Percentiles rank a stretch among this genome's conserved stretches.
phyloP scores from a whole-genome alignment of 345 rosid genomes.

The Lumnitzera racemosa region DNA sequence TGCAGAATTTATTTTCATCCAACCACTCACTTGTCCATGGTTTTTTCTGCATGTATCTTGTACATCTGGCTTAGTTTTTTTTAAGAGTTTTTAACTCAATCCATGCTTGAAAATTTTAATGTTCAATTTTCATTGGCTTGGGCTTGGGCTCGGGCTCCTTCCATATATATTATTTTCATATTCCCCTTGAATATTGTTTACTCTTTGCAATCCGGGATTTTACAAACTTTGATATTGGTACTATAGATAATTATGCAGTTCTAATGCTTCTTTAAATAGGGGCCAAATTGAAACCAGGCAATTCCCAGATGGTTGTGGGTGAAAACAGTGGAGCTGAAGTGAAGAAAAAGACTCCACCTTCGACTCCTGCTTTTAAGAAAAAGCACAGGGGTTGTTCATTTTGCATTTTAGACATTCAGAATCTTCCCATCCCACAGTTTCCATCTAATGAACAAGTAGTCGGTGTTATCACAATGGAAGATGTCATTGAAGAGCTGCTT shows the following conservation, averaged over 20 bases:
- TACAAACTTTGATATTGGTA: too few relatives aligned
- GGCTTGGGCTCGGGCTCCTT: too few relatives aligned
- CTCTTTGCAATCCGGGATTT: too few relatives aligned
- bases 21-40: not conserved
- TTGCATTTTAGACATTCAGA: conserved; percentile 84
- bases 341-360: conserved; percentile 38
- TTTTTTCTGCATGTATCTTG: too few relatives aligned
- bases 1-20: not conserved
- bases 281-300: conserved; percentile 27
- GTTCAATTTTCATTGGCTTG: too few relatives aligned
- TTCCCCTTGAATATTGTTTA: too few relatives aligned
- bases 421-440: conserved; percentile 58
- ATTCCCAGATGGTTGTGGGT: conserved; percentile 19
- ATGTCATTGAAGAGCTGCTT: conserved; percentile 96
- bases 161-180: too few relatives aligned
- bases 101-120: too few relatives aligned
- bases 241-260: conserved; percentile 18
- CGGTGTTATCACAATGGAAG: conserved; percentile 94
- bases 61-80: too few relatives aligned
- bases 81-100: too few relatives aligned
- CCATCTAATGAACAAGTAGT: conserved; percentile 66
- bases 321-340: conserved; percentile 35
- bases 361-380: conserved; percentile 67
- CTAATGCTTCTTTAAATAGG: conserved; percentile 7
- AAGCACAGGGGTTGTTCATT: conserved; percentile 81